Evolutionary conservation across 2,329 filamentous ascomycete species (phyloP).

Genomic region (Delphinella strobiligena): DNA sequence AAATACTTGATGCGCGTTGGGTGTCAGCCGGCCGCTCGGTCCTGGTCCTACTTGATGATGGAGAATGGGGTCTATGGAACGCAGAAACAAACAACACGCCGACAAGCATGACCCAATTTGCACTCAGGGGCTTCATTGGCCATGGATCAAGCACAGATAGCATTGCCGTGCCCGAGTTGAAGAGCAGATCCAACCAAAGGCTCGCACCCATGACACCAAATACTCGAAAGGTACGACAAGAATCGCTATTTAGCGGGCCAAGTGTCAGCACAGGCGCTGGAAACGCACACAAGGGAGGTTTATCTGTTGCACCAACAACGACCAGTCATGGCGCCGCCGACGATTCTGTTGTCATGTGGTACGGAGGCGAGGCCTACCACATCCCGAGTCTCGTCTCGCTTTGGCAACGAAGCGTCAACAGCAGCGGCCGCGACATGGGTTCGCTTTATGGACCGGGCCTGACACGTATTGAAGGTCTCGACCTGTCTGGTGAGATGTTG

Average conservation of each 20-base stretch:
- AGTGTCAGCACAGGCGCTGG: slow-evolving; percentile 19
- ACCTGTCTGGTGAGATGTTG: slow-evolving; percentile 30
- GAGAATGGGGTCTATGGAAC: slow-evolving; percentile 44
- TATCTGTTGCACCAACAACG: slow-evolving; percentile 25
- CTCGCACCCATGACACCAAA: slow-evolving; percentile 41
- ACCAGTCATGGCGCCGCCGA: slow-evolving; percentile 23
- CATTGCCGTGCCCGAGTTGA: slow-evolving; percentile 13
- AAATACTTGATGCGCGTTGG: slow-evolving; percentile 38
- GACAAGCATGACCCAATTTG: slow-evolving; percentile 15
- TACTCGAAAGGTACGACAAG: slow-evolving; percentile 33
- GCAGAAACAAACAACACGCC: slow-evolving; percentile 16
- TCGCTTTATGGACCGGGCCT: slow-evolving; percentile 30
- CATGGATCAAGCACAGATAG: slow-evolving; percentile 12
- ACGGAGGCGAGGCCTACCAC: slow-evolving; percentile 30
- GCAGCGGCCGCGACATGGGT: slow-evolving; percentile 18
- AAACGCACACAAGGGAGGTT: slow-evolving; percentile 26
- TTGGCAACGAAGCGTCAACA: slow-evolving; percentile 29
- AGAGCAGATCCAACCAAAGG: slow-evolving; percentile 21
- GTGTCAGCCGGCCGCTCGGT: slow-evolving; percentile 32
- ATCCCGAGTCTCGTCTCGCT: slow-evolving; percentile 33
- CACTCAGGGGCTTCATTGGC: slow-evolving; percentile 19
- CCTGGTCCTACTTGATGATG: slow-evolving; percentile 35
- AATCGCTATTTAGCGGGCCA: slow-evolving; percentile 31
- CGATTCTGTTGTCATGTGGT: slow-evolving; percentile 36
- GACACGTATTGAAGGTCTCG: slow-evolving; percentile 28